A percentile compares a stretch with the other conserved stretches of the same genome.
Conservation (phyloP, 768 basidiomycete genomes). For the Boletus patriciae region DNA sequence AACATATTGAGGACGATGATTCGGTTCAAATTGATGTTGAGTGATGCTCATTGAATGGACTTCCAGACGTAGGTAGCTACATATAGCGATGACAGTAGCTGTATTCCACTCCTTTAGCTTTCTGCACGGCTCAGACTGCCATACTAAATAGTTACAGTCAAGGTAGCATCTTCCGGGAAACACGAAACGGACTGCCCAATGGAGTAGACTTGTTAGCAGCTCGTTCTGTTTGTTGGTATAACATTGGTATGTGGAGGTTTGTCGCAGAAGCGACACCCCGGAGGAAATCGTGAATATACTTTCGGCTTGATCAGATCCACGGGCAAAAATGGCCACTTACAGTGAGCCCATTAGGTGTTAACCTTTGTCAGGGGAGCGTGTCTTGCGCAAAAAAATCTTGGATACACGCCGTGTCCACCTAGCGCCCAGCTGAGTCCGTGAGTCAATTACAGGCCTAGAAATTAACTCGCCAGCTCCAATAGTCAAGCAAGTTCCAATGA, state of each 20-base stretch:
- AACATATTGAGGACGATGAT: slow-evolving; percentile 6
- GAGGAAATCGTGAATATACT: not conserved
- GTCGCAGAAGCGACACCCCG: too few species aligned
- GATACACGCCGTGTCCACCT: too few species aligned
- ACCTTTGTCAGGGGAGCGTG: not conserved
- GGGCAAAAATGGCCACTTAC: slow-evolving; percentile 1
- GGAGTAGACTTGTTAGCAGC: not conserved
- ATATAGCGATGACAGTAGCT: not conserved
- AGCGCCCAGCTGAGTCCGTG: too few species aligned
- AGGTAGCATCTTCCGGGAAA: not conserved
- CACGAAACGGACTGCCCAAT: not conserved
- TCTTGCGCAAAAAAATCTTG: too few species aligned
- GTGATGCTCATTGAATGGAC: slow-evolving; percentile 1
- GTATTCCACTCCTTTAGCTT: slow-evolving; percentile 9
- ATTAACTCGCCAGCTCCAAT: too few species aligned
- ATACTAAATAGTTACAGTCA: slow-evolving; percentile 4
- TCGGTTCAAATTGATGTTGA: slow-evolving; percentile 12
- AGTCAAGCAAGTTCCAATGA: too few species aligned
- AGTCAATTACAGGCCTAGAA: too few species aligned
- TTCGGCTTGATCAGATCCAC: not conserved
- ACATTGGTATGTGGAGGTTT: slow-evolving; percentile 5
- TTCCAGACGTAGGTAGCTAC: not conserved
- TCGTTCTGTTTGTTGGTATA: slow-evolving; percentile 1
- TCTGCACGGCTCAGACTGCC: not conserved
- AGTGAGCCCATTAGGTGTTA: slow-evolving; percentile 48